Percentiles rank a stretch among this genome's conserved stretches.
Evolutionary conservation across 2,329 filamentous ascomycete genomes (phyloP).

Genomic region (Pseudopyrenochaeta lycopersici): DNA sequence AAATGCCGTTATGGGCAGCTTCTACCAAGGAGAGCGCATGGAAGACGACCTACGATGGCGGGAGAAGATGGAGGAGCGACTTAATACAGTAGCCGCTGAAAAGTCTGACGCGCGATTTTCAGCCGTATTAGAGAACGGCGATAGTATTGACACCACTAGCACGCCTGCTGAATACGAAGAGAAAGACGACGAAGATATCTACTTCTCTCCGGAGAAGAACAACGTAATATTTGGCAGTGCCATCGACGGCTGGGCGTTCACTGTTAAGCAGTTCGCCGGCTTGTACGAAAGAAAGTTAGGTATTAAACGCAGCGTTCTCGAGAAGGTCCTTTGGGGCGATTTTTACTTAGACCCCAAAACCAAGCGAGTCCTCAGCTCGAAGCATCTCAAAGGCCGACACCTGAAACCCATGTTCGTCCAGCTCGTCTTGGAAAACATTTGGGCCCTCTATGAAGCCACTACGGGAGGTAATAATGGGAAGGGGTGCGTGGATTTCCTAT

Average conservation of each 20-base stretch:
- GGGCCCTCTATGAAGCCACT: conserved; percentile 94
- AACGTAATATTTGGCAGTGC: conserved; percentile 99
- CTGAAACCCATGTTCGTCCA: conserved; percentile 98
- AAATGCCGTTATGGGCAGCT: conserved; percentile 95
- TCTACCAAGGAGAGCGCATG: conserved; percentile 98
- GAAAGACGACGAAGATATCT: conserved; percentile 93
- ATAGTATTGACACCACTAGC: conserved; percentile 58
- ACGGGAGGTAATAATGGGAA: conserved; percentile 82
- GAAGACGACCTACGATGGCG: conserved; percentile 97
- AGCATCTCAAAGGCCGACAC: conserved; percentile 90
- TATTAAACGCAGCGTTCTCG: conserved; percentile 85
- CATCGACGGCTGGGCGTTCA: conserved; percentile 99
- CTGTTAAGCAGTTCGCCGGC: conserved; percentile 89
- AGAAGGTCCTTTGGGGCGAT: conserved; percentile 96
- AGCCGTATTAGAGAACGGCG: conserved; percentile 62
- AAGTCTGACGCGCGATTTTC: conserved; percentile 65
- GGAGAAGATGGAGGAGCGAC: conserved; percentile 87
- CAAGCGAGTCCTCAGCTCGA: conserved; percentile 87
- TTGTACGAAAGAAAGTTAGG: conserved; percentile 97
- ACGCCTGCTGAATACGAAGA: conserved; percentile 77
- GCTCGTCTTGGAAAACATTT: conserved; percentile 92
- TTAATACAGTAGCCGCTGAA: conserved; percentile 74
- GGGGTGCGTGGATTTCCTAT: conserved; percentile 68
- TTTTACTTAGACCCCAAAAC: conserved; percentile 97
- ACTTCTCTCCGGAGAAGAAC: conserved; percentile 97